These are phyloP conservation scores for Dalbergia oliveri DNA, from an alignment of 306 rosid species.

Conservation along the genomic window DNA sequence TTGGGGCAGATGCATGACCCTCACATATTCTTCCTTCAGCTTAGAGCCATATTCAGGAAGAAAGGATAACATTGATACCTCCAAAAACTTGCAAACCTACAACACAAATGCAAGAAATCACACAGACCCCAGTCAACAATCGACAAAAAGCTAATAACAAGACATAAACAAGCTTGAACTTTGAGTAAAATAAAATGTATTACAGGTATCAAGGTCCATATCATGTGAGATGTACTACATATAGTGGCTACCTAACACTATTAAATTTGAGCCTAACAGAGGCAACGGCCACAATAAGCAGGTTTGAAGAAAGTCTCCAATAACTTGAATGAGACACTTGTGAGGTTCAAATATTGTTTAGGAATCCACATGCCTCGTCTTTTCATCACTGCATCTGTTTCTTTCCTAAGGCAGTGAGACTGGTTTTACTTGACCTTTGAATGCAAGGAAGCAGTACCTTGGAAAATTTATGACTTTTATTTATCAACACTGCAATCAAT, in stretches of 20 bases:
- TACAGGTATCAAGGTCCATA: conserved; percentile 32
- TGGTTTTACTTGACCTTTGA: neutral
- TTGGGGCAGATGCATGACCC: conserved; percentile 95
- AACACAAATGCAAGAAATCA: conserved; percentile 45
- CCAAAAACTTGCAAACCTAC: conserved; percentile 99
- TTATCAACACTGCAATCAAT: neutral
- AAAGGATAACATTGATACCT: conserved; percentile 93
- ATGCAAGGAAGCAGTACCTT: neutral
- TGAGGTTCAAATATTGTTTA: neutral
- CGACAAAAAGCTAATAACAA: conserved; percentile 29
- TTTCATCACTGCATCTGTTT: neutral
- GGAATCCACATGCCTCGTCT: neutral
- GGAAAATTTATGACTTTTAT: neutral
- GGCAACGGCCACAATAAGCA: neutral
- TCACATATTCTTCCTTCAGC: conserved; percentile 90
- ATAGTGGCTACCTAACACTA: neutral
- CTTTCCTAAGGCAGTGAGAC: neutral
- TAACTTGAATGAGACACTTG: neutral
- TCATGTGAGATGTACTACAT: conserved; percentile 15
- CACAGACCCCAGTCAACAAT: conserved; percentile 15
- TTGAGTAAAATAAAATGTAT: conserved; percentile 4
- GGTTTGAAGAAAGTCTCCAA: neutral
- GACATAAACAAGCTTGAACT: conserved; percentile 19
- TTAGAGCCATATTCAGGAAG: conserved; percentile 95
- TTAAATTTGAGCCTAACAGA: neutral